These are phyloP conservation scores for Paxillus involutus DNA, from an alignment of 768 basidiomycete species.

Conservation along the genomic window DNA sequence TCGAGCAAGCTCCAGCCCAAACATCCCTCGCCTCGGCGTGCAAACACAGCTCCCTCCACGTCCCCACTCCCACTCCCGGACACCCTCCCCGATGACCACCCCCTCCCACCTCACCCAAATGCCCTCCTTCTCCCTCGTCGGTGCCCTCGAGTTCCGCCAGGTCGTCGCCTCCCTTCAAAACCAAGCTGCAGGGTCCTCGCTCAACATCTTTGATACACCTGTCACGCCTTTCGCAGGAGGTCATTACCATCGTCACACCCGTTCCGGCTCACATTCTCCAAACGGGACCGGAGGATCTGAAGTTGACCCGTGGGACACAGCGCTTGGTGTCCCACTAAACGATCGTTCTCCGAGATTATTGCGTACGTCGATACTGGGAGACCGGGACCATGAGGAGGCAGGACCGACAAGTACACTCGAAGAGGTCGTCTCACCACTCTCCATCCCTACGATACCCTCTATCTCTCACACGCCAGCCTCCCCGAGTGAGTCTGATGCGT, in stretches of 20 bases:
- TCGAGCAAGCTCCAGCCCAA: slow-evolving; percentile 39
- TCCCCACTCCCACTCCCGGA: slow-evolving; percentile 39
- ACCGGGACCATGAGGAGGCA: slow-evolving; percentile 11
- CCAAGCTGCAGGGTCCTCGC: slow-evolving; percentile 59
- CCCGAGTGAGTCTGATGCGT: slow-evolving; percentile 37
- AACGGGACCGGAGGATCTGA: slow-evolving; percentile 25
- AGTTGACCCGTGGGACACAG: slow-evolving; percentile 50
- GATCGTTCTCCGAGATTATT: slow-evolving; percentile 44
- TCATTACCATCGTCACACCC: slow-evolving; percentile 54
- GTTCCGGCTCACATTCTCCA: slow-evolving; percentile 33
- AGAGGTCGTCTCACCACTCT: slow-evolving; percentile 14
- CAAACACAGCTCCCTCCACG: slow-evolving; percentile 41
- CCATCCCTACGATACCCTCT: slow-evolving; percentile 45
- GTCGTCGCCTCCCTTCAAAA: slow-evolving; percentile 79
- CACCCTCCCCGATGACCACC: slow-evolving; percentile 48
- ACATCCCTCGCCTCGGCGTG: slow-evolving; percentile 35
- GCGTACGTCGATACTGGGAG: slow-evolving; percentile 27
- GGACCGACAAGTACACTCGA: slow-evolving; percentile 7
- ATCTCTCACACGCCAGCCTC: slow-evolving; percentile 57
- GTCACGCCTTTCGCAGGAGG: slow-evolving; percentile 75
- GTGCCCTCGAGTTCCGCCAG: slow-evolving; percentile 94
- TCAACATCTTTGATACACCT: slow-evolving; percentile 64
- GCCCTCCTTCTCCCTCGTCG: slow-evolving; percentile 88
- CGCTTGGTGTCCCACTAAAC: slow-evolving; percentile 49
- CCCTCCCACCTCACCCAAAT: slow-evolving; percentile 48